phyloP scores from a whole-genome alignment of 495 filamentous ascomycete species.

The Aspergillus carlsbadensis region DNA sequence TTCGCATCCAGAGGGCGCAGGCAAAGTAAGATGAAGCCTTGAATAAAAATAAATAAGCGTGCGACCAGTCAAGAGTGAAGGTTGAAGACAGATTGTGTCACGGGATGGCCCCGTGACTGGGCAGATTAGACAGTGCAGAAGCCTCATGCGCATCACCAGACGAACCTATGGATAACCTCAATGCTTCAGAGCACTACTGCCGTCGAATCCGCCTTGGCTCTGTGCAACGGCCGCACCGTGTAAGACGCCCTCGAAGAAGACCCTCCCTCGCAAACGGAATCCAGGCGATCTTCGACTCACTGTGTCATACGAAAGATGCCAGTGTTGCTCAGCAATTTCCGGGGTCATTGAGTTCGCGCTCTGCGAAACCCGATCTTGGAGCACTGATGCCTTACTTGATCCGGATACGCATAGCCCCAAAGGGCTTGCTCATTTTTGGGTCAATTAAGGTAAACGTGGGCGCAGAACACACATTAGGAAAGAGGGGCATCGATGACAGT shows the following conservation, averaged over 20 bases:
- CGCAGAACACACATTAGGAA: slow-evolving; percentile 13
- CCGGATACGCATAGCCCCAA: slow-evolving; percentile 8
- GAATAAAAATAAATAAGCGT: neutral
- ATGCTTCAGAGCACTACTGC: neutral
- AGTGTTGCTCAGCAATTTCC: neutral
- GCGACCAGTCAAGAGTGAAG: neutral
- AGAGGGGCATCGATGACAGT: slow-evolving; percentile 5
- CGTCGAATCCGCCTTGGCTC: slow-evolving; percentile 18
- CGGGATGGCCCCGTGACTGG: slow-evolving; percentile 6
- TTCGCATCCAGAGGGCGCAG: neutral
- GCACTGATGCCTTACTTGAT: slow-evolving; percentile 24
- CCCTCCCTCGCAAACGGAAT: neutral
- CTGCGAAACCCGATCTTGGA: neutral
- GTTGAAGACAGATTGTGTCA: neutral
- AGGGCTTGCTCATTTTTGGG: neutral
- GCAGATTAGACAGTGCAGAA: neutral
- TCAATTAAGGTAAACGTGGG: neutral
- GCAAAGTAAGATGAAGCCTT: neutral
- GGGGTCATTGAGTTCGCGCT: neutral
- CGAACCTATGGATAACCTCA: slow-evolving; percentile 5
- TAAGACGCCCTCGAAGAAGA: neutral
- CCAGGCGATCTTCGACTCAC: neutral
- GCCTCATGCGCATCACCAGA: slow-evolving; percentile 1
- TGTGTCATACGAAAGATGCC: slow-evolving; percentile 7
- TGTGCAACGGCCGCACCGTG: slow-evolving; percentile 16